Conservation (phyloP, 2,329 filamentous ascomycete genomes). For the Onygenales sp. region DNA sequence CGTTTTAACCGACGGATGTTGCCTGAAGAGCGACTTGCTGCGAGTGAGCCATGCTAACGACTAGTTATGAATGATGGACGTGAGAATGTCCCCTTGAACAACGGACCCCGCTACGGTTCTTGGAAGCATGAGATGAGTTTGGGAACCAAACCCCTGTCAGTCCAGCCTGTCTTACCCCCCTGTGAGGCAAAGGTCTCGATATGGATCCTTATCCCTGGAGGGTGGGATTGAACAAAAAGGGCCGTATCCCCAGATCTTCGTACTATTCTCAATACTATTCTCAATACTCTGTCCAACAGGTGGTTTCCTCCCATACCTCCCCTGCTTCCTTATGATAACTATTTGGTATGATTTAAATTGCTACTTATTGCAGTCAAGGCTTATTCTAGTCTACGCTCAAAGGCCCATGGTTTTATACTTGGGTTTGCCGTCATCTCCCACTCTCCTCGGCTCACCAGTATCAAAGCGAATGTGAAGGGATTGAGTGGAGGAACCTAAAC, state of each 20-base stretch:
- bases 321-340: too few species aligned
- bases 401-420: too few species aligned
- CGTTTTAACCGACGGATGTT: not conserved
- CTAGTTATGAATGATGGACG: not conserved
- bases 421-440: too few species aligned
- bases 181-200: not conserved
- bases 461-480: not conserved
- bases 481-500: not conserved
- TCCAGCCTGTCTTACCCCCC: not conserved
- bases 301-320: too few species aligned
- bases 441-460: too few species aligned
- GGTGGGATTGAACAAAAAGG: conserved; percentile 2
- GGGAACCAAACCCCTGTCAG: not conserved
- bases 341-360: too few species aligned
- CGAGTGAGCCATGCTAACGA: not conserved
- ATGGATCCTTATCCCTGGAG: not conserved
- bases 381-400: too few species aligned
- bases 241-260: not conserved
- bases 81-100: not conserved
- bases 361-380: too few species aligned
- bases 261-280: not conserved
- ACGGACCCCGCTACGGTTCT: not conserved
- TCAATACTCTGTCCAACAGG: not conserved
- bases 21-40: not conserved
- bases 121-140: not conserved